Percentiles rank a stretch among this genome's conserved stretches.
phyloP scores from a whole-genome alignment of 345 rosid genomes.

The Citrus reticulata region DNA sequence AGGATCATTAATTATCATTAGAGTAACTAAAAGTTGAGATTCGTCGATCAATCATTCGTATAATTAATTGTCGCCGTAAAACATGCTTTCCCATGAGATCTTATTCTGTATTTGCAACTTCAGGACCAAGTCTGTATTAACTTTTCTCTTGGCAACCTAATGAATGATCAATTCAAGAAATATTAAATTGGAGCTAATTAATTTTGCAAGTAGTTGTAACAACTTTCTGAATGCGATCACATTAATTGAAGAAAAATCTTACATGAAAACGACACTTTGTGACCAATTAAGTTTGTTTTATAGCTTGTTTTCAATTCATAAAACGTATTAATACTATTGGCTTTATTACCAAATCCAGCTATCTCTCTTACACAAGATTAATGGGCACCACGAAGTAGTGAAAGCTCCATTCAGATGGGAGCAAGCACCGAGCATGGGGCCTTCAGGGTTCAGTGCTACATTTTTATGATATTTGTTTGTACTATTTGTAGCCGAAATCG shows the following conservation, averaged over 20 bases:
- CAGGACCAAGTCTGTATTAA: not conserved
- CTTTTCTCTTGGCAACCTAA: not conserved
- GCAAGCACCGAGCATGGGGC: not conserved
- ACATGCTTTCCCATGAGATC: too few species aligned
- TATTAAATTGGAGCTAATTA: not conserved
- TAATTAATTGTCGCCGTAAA: not conserved
- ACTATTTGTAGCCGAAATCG: conserved; percentile 4
- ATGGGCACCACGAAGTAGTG: not conserved
- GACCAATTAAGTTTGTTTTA: not conserved
- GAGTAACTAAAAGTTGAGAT: too few species aligned
- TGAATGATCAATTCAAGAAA: not conserved
- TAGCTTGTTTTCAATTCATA: not conserved
- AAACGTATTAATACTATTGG: not conserved
- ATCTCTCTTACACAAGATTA: not conserved
- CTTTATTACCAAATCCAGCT: not conserved
- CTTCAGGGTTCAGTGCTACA: too few species aligned
- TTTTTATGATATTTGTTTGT: not conserved
- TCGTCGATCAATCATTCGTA: not conserved
- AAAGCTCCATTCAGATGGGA: not conserved
- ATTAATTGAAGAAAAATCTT: not conserved
- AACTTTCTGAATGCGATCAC: too few species aligned
- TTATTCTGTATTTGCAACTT: not conserved
- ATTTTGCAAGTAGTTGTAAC: not conserved
- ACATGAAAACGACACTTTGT: not conserved
- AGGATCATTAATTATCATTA: too few species aligned